Conservation (phyloP, 208 protist genomes). For the Strigomonas culicis region DNA sequence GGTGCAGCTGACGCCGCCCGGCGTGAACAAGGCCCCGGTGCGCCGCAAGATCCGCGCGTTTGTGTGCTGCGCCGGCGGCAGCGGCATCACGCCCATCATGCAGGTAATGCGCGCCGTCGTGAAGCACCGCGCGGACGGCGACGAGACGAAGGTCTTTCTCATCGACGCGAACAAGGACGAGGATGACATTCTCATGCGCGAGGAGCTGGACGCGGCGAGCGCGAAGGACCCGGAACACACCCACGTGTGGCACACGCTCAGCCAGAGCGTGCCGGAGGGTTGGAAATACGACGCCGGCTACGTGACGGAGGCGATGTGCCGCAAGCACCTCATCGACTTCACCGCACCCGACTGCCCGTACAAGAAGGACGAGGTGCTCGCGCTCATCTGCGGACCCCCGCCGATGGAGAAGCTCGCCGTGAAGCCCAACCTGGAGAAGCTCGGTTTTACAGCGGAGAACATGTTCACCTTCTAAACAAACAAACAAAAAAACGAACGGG, state of each 20-base stretch:
- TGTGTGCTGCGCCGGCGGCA: conserved; percentile 76
- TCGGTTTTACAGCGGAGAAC: conserved; percentile 62
- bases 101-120: conserved; percentile 89
- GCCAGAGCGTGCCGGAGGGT: conserved; percentile 21
- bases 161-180: conserved; percentile 88
- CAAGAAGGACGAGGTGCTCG: conserved; percentile 36
- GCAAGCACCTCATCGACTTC: conserved; percentile 56
- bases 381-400: conserved; percentile 86
- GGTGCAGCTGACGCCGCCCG: conserved; percentile 26
- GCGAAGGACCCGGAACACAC: conserved; percentile 37
- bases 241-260: conserved; percentile 83
- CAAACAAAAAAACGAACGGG: neutral
- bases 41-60: conserved; percentile 31
- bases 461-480: conserved; percentile 69
- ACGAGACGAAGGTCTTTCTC: conserved; percentile 81
- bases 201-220: conserved; percentile 73
- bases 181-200: conserved; percentile 89
- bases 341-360: conserved; percentile 8
- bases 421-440: conserved; percentile 71
- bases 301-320: conserved; percentile 74
- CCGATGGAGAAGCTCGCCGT: conserved; percentile 85
- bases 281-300: conserved; percentile 77
- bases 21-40: conserved; percentile 11
- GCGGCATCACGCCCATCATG: conserved; percentile 92
- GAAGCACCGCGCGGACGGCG: conserved; percentile 37